Conservation (phyloP, 352 stramenopile genomes). For the Stephanocyclus meneghinianus region DNA sequence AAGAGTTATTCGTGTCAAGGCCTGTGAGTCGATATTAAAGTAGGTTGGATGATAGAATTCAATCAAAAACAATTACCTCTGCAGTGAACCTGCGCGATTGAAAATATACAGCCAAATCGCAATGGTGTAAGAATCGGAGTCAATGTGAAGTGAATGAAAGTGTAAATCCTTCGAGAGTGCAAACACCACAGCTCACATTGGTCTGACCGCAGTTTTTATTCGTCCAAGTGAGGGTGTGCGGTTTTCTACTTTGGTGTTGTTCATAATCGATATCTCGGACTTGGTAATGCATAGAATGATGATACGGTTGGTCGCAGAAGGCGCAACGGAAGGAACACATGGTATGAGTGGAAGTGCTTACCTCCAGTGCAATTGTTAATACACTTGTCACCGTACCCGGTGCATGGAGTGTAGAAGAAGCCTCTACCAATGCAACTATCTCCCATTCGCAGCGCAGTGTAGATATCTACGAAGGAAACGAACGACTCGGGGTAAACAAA, state of each 20-base stretch:
- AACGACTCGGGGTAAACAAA: too few relatives aligned
- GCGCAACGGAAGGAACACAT: neutral
- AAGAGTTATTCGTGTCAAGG: neutral
- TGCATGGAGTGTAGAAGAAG: slow-evolving; percentile 4
- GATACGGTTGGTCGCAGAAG: neutral
- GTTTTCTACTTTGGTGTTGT: neutral
- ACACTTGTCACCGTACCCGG: slow-evolving; percentile 1
- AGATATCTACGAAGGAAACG: slow-evolving; percentile 3
- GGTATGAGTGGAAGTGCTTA: neutral
- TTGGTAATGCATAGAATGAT: neutral
- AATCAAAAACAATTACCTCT: neutral
- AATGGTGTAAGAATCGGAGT: too few relatives aligned
- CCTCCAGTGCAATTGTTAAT: slow-evolving; percentile 17
- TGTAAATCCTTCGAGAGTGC: too few relatives aligned
- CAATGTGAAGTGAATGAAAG: too few relatives aligned
- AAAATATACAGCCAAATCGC: neutral
- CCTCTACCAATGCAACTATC: slow-evolving; percentile 26
- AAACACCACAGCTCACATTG: neutral
- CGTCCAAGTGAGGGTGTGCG: slow-evolving; percentile 11
- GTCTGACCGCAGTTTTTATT: neutral
- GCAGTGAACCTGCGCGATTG: neutral
- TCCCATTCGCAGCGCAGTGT: slow-evolving; percentile 8
- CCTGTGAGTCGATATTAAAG: neutral
- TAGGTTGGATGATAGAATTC: neutral
- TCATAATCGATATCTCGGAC: slow-evolving; percentile 22